Base-by-base conservation (phyloP, 345 rosid species). In the Chamaenerion angustifolium region DNA sequence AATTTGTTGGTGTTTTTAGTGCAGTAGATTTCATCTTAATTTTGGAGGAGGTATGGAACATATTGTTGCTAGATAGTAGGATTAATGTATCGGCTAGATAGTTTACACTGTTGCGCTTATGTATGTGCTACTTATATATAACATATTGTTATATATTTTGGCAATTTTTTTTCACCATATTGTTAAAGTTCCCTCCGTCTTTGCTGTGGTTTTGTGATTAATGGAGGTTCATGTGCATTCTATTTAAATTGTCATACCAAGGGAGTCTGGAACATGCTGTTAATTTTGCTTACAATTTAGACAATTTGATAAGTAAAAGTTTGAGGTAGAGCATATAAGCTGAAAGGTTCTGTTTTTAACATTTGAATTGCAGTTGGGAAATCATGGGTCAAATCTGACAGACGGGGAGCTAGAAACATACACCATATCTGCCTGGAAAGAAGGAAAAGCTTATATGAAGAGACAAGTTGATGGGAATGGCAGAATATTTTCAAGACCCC, bases 341-440 rank as follows among this genome's bases (percentile, higher is more conserved):
- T 50, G 16, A 50, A 31, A 13, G 11, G 48, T 1, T 12, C 37
- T 31, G 37, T 31, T 50, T 12, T 14, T 12, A 1, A 9, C 10
- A 31, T 12, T 50, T 50, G 16, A 16, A 27, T 57, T 67, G 63
- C 80, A 83, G 93, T 79, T 83, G 55, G 80, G 82, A 55, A 78
- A 63, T 57, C 77, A 58, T 71, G 82, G 93, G 31, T 76, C 93
- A 52, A 77, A 76, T 67, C 64, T 83, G 69, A 80, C 82, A 1
- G 93, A 83, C 77, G 93, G 80, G 71, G 88, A 83, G 67, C 79
- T 83, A 48, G 93, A 83, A 52, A 76, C 82, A 4, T 88, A 63
- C 66, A 79, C 95, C 18, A 85, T 93, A 71, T 76, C 96, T 46
- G 96, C 96, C 49, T 93, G 99, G 99, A 93, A 93, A 68, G 94